phyloP scores from a whole-genome alignment of 495 filamentous ascomycete species.

The Aspergillus sparsus region DNA sequence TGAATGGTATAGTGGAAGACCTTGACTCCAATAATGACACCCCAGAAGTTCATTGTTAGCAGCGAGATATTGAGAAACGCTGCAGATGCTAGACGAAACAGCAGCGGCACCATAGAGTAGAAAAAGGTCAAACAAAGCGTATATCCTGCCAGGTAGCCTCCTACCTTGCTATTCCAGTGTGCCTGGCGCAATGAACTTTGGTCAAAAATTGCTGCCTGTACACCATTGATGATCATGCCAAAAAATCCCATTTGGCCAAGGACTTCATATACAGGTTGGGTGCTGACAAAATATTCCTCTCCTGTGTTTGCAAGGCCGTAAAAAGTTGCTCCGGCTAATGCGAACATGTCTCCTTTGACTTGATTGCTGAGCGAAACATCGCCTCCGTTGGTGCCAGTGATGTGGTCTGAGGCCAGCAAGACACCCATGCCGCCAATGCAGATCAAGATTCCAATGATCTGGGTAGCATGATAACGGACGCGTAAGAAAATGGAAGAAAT shows the following conservation, averaged over 20 bases:
- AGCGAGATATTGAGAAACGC: slow-evolving; percentile 97
- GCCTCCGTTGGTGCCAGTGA: slow-evolving; percentile 66
- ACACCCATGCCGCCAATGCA: slow-evolving; percentile 93
- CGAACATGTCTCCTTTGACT: slow-evolving; percentile 91
- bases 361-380: slow-evolving; percentile 59
- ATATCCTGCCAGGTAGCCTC: slow-evolving; percentile 83
- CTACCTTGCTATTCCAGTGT: slow-evolving; percentile 67
- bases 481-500: slow-evolving; percentile 78
- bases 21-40: slow-evolving; percentile 82
- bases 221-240: slow-evolving; percentile 87
- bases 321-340: slow-evolving; percentile 80
- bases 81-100: slow-evolving; percentile 84
- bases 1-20: slow-evolving; percentile 81
- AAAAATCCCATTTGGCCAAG: slow-evolving; percentile 88
- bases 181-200: slow-evolving; percentile 64
- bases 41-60: slow-evolving; percentile 96
- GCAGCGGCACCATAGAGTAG: slow-evolving; percentile 81
- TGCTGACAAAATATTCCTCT: slow-evolving; percentile 91
- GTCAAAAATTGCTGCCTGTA: slow-evolving; percentile 89
- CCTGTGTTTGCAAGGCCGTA: slow-evolving; percentile 89
- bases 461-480: slow-evolving; percentile 84
- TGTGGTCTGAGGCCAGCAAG: slow-evolving; percentile 83
- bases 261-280: slow-evolving; percentile 88
- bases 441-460: slow-evolving; percentile 82
- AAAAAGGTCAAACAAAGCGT: slow-evolving; percentile 80